phyloP scores from a whole-genome alignment of 306 rosid species.

The Chamaecrista fasciculata region DNA sequence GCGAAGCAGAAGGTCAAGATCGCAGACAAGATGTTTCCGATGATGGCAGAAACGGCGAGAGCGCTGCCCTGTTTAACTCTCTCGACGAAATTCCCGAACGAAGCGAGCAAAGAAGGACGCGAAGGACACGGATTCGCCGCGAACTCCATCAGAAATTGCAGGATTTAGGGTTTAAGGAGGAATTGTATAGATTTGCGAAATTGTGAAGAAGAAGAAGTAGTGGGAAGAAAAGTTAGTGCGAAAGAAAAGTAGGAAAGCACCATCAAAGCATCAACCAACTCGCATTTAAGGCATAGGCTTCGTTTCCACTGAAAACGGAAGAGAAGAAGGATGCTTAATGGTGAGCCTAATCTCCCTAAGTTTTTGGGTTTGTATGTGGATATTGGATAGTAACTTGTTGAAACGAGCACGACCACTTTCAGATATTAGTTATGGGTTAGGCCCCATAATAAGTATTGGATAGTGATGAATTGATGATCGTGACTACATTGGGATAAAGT shows the following conservation, averaged over 20 bases:
- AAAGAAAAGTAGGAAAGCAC: constrained; percentile 36
- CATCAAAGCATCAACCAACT: constrained; percentile 65
- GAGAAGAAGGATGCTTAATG: not conserved
- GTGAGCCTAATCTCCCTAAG: not conserved
- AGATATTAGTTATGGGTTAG: too few species aligned
- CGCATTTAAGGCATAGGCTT: constrained; percentile 68
- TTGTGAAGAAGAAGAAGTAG: constrained; percentile 22
- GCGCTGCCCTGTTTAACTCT: constrained; percentile 54
- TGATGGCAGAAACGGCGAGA: constrained; percentile 67
- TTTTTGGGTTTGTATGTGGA: too few species aligned
- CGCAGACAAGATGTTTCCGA: constrained; percentile 89
- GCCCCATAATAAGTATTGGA: too few species aligned
- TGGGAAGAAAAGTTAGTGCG: constrained; percentile 41
- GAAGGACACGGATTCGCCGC: constrained; percentile 56
- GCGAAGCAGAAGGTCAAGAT: constrained; percentile 97
- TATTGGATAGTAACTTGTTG: too few species aligned
- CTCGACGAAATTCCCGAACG: constrained; percentile 58
- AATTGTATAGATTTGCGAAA: not conserved
- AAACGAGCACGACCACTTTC: too few species aligned
- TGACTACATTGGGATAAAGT: too few species aligned
- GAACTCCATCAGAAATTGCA: constrained; percentile 55
- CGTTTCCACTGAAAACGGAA: not conserved
- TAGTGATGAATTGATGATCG: too few species aligned
- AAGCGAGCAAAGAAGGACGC: constrained; percentile 40
- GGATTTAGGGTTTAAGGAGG: constrained; percentile 35